Evolutionary conservation across 225 moss, liverwort and hornwort genomes (phyloP).

Genomic region (Physcomitrellopsis africana): DNA sequence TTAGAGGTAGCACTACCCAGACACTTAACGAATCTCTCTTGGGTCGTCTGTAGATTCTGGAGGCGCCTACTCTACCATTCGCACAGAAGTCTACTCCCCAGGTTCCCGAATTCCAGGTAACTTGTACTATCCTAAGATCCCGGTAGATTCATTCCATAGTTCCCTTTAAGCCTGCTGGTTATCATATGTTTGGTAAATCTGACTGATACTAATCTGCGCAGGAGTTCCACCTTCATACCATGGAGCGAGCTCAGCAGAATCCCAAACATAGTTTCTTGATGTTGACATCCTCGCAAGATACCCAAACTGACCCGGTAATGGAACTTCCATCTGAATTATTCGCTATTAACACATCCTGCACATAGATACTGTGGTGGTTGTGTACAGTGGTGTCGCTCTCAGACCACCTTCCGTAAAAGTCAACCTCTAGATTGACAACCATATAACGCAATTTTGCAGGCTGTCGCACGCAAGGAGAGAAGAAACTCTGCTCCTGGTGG

Average conservation of each 20-base stretch:
- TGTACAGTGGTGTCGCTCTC: too few relatives aligned
- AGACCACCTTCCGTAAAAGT: too few relatives aligned
- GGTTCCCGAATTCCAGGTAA: conserved; percentile 85
- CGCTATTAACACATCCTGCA: too few relatives aligned
- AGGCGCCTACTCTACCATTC: conserved; percentile 50
- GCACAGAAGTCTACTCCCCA: conserved; percentile 65
- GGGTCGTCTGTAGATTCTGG: conserved; percentile 61
- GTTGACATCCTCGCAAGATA: conserved; percentile 33
- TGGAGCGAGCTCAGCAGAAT: conserved; percentile 82
- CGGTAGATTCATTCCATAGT: too few relatives aligned
- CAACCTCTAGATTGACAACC: too few relatives aligned
- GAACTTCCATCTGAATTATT: neutral
- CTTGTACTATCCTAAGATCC: too few relatives aligned
- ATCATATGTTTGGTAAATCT: neutral
- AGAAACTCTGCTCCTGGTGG: conserved; percentile 67
- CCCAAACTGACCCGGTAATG: conserved; percentile 39
- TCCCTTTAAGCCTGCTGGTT: too few relatives aligned
- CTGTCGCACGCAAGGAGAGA: conserved; percentile 52
- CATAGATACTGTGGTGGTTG: too few relatives aligned
- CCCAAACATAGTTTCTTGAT: conserved; percentile 41
- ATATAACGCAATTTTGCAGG: conserved; percentile 29
- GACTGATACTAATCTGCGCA: conserved; percentile 3
- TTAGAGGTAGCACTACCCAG: too few relatives aligned
- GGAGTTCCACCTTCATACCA: conserved; percentile 84
- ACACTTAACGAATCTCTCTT: too few relatives aligned